Evolutionary conservation across 768 basidiomycete species (phyloP).

Genomic region (Dioszegia aurantiaca): DNA sequence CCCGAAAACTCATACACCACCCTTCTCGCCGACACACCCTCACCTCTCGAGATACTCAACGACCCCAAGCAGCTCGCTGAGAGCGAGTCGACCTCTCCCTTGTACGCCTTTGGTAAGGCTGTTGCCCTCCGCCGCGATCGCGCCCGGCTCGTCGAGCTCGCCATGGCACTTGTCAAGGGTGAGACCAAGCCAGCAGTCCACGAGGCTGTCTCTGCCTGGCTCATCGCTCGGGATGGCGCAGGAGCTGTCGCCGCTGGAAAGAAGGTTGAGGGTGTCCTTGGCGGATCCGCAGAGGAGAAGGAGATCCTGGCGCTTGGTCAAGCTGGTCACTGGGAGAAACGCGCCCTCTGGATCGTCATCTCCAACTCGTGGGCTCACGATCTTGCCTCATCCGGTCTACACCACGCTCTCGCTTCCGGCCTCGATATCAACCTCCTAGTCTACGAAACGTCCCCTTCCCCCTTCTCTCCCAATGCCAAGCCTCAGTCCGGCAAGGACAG

Average conservation of each 20-base stretch:
- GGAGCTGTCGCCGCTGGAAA: constrained; percentile 59
- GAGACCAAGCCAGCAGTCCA: constrained; percentile 63
- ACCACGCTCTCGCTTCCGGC: constrained; percentile 87
- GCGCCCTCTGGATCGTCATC: constrained; percentile 93
- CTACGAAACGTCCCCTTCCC: constrained; percentile 87
- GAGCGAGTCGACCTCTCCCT: constrained; percentile 81
- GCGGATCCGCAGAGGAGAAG: constrained; percentile 55
- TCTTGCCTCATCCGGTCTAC: constrained; percentile 88
- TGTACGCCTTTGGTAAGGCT: constrained; percentile 88
- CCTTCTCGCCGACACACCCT: constrained; percentile 72
- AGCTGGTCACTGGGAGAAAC: constrained; percentile 63
- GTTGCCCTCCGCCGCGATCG: constrained; percentile 76
- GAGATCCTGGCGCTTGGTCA: constrained; percentile 63
- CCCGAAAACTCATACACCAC: constrained; percentile 90
- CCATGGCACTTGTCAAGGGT: constrained; percentile 63
- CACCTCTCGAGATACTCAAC: constrained; percentile 75
- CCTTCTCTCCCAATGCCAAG: constrained; percentile 60
- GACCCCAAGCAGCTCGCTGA: constrained; percentile 68
- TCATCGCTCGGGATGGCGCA: constrained; percentile 68
- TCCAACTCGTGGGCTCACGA: constrained; percentile 99
- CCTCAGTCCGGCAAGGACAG: constrained; percentile 58
- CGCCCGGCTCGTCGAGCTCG: constrained; percentile 62
- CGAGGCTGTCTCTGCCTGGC: constrained; percentile 70
- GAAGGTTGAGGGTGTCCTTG: constrained; percentile 59
- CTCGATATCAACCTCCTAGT: constrained; percentile 93